These are phyloP conservation scores for Thalassiosira livingstoniorum DNA, from an alignment of 352 stramenopile species.

Conservation along the genomic window DNA sequence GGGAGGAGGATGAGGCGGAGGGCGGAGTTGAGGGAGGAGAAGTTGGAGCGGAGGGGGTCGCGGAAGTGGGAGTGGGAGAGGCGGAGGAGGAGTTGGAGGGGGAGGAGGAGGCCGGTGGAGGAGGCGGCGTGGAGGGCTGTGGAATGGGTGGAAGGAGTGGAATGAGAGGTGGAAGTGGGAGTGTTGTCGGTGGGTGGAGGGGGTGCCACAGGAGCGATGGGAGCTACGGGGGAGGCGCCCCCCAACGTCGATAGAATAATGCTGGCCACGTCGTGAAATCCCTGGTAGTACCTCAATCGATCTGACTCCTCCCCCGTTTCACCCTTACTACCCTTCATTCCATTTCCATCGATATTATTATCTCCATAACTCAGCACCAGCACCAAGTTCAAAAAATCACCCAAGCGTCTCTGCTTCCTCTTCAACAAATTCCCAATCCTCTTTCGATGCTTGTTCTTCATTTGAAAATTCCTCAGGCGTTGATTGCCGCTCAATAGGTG, in stretches of 20 bases:
- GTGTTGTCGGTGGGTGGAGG: constrained; percentile 21
- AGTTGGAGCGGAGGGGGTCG: constrained; percentile 89
- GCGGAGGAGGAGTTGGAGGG: constrained; percentile 82
- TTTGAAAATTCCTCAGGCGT: constrained; percentile 55
- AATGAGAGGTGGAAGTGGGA: neutral
- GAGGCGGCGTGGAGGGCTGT: constrained; percentile 26
- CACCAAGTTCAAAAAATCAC: constrained; percentile 78
- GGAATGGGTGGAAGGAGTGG: neutral
- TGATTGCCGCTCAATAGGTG: constrained; percentile 70
- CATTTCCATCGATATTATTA: neutral
- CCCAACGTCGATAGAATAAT: constrained; percentile 77
- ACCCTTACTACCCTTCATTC: neutral
- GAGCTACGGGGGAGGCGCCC: constrained; percentile 25
- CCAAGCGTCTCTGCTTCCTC: constrained; percentile 76
- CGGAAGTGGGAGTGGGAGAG: constrained; percentile 90
- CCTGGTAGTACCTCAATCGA: constrained; percentile 81
- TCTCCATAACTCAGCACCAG: constrained; percentile 63
- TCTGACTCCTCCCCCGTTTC: constrained; percentile 1
- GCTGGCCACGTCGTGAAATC: constrained; percentile 93
- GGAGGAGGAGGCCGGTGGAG: constrained; percentile 83
- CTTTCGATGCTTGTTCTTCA: constrained; percentile 65
- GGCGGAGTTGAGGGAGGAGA: constrained; percentile 87
- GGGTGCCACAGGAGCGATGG: constrained; percentile 5
- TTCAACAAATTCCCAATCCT: constrained; percentile 65
- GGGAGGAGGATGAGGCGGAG: constrained; percentile 78